Evolutionary conservation across 495 filamentous ascomycete species (phyloP), one percentile per base, ranked within the genome.

Genomic region (Aspergillus avenaceus): DNA sequence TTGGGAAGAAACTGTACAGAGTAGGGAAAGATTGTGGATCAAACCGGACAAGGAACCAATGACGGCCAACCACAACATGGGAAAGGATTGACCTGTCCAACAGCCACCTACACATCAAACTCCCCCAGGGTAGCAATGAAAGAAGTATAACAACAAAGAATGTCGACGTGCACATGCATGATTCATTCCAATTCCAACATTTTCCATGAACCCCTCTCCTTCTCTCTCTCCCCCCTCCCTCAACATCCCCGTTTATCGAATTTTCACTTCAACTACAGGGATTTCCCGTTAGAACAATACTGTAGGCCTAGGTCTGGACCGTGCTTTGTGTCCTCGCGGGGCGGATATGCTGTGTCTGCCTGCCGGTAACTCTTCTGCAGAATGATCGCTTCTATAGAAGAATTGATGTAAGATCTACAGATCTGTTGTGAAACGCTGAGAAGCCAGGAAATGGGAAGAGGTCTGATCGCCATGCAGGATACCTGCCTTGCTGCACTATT

Each of bases 401-500:
- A 13, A 19, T 22, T 8, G 22, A 24, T 14, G 23, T 25, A 44
- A 27, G 42, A 45, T 45, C 42, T 31, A 31, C 42, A 13, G 21
- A 31, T 31, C 16, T 9, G 26, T 45, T 45, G 16, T 45, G 42
- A 45, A 45, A 45, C 42, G 19, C 18, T 9, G 16, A 45, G n/a
- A 45, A 45, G 26, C 26, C 29, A 32, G 42, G 42, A 23, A 22
- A 12, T 16, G 29, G 19, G 23, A 45, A 31, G 42, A 31, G 42
- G 19, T 45, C 42, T 32, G 42, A 45, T 45, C 42, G 42, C 42
- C 16, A 29, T 45, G n/a, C 25, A 44, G 14, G 27, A 44, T 28
- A 19, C 16, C 13, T 44, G 21, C 42, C 25, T 45, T 45, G 42
- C 26, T 19, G 26, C 16, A 45, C 26, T 32, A 45, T 45, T 31